Percentiles rank a stretch among this genome's conserved stretches.
These are phyloP conservation scores for Macrolepiota albuminosa DNA, from an alignment of 768 basidiomycete species.

Conservation along the genomic window DNA sequence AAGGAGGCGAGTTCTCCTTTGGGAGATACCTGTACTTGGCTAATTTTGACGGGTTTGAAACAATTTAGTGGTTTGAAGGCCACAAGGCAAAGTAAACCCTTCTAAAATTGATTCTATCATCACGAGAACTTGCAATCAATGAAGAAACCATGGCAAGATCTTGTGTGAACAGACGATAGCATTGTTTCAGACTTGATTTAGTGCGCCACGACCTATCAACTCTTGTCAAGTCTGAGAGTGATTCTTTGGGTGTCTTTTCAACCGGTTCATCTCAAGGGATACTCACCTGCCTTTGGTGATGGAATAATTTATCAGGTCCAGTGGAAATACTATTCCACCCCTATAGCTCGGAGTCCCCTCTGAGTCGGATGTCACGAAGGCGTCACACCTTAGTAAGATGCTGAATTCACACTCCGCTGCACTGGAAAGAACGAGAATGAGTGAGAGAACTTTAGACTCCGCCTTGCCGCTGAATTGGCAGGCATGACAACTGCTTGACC, in stretches of 20 bases:
- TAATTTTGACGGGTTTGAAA: not conserved
- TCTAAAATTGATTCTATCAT: not conserved
- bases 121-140: not conserved
- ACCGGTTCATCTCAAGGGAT: too few relatives aligned
- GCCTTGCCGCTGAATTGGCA: too few relatives aligned
- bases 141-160: not conserved
- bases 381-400: too few relatives aligned
- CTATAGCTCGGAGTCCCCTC: too few relatives aligned
- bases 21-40: not conserved
- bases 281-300: too few relatives aligned
- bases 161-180: not conserved
- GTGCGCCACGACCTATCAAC: not conserved
- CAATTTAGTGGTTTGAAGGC: conserved; percentile 13
- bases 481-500: too few relatives aligned
- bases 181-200: not conserved
- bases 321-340: too few relatives aligned
- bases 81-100: not conserved
- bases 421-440: too few relatives aligned
- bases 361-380: too few relatives aligned
- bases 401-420: too few relatives aligned
- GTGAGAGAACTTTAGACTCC: too few relatives aligned
- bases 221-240: not conserved
- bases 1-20: conserved; percentile 22
- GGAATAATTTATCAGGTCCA: too few relatives aligned
- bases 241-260: not conserved